phyloP scores from a whole-genome alignment of 371 early-diverging fungal species.

The Lichtheimia ornata region DNA sequence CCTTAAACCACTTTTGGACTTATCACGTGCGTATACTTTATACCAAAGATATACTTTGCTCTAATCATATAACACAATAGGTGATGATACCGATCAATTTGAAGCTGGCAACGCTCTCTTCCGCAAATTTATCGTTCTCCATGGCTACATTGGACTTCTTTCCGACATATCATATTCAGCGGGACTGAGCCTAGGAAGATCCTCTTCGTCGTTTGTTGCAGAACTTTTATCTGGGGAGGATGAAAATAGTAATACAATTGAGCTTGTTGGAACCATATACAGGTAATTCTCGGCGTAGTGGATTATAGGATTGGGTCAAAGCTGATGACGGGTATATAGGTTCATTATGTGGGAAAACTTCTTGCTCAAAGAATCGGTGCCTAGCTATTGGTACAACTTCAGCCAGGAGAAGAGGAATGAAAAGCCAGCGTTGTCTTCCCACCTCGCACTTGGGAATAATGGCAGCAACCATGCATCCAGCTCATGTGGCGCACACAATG shows the following conservation, averaged over 20 bases:
- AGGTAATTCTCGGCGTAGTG: constrained; percentile 36
- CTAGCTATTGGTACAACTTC: constrained; percentile 67
- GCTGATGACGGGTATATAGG: constrained; percentile 23
- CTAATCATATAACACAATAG: constrained; percentile 10
- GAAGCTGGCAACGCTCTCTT: constrained; percentile 57
- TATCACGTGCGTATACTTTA: constrained; percentile 37
- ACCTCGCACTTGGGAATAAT: constrained; percentile 35
- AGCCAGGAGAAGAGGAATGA: constrained; percentile 27
- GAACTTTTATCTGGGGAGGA: constrained; percentile 53
- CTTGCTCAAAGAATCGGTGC: constrained; percentile 60
- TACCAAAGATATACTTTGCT: constrained; percentile 28
- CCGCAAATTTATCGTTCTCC: constrained; percentile 62
- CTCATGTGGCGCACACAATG: constrained; percentile 20
- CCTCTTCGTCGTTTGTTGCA: constrained; percentile 61
- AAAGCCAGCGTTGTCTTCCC: constrained; percentile 11
- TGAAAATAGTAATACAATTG: constrained; percentile 55
- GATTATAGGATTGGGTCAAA: not conserved
- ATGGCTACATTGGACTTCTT: constrained; percentile 66
- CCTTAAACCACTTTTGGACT: constrained; percentile 22
- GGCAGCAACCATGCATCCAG: constrained; percentile 10
- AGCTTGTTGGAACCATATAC: constrained; percentile 63
- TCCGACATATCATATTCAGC: constrained; percentile 78
- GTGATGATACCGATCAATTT: constrained; percentile 46
- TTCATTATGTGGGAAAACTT: constrained; percentile 71
- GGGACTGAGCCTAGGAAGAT: constrained; percentile 58